phyloP scores from a whole-genome alignment of 2,329 filamentous ascomycete genomes.

The Zymoseptoria crescenta region DNA sequence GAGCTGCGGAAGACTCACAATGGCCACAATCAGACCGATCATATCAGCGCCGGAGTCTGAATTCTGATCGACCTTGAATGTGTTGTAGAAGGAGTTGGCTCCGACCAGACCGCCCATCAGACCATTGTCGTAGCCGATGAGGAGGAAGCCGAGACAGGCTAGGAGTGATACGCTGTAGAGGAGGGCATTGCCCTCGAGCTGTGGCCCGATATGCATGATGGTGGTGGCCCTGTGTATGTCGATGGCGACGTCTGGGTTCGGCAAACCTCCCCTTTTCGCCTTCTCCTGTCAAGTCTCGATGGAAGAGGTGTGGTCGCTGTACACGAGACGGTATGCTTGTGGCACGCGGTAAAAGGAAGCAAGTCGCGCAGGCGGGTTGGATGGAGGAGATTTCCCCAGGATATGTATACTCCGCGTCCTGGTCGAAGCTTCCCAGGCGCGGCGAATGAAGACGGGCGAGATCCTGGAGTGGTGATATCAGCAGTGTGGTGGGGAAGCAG shows the following conservation, averaged over 20 bases:
- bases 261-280: neutral
- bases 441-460: neutral
- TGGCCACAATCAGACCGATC: slow-evolving; percentile 42
- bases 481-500: neutral
- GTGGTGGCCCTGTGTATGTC: neutral
- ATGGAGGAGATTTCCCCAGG: neutral
- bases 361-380: neutral
- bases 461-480: neutral
- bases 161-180: slow-evolving; percentile 38
- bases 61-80: slow-evolving; percentile 35
- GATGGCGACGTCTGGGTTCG: neutral
- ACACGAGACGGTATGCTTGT: neutral
- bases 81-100: slow-evolving; percentile 34
- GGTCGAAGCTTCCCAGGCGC: no score
- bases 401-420: neutral
- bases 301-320: neutral
- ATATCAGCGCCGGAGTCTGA: slow-evolving; percentile 29
- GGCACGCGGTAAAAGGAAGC: neutral
- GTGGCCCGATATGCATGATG: neutral
- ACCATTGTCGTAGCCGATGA: slow-evolving; percentile 44
- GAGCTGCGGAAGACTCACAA: slow-evolving; percentile 15
- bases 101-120: slow-evolving; percentile 37
- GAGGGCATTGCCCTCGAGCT: slow-evolving; percentile 33
- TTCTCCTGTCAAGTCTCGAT: neutral
- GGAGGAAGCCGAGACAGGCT: slow-evolving; percentile 42